Conservation (phyloP, 1,284 basidiomycete genomes). For the Tylopilus orsonianus region DNA sequence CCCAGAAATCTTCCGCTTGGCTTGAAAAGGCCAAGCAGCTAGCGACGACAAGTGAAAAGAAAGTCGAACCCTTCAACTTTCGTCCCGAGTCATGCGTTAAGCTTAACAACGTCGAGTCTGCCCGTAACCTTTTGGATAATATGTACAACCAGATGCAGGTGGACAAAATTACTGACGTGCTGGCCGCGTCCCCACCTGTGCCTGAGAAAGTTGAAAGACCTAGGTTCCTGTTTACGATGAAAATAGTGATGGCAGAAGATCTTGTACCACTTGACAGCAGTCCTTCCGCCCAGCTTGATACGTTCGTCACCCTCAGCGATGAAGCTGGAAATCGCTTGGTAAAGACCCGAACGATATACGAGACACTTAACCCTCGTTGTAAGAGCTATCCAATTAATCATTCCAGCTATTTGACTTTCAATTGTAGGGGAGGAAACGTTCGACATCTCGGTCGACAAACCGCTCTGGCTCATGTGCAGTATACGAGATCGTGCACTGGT, state of each 20-base stretch:
- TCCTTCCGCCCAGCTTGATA: slow-evolving; percentile 74
- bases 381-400: slow-evolving; percentile 32
- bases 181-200: slow-evolving; percentile 63
- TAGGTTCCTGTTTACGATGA: slow-evolving; percentile 90
- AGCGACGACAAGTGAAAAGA: slow-evolving; percentile 77
- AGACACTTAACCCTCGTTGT: slow-evolving; percentile 88
- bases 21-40: slow-evolving; percentile 89
- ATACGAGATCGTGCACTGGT: slow-evolving; percentile 88
- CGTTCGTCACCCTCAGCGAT: slow-evolving; percentile 94
- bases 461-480: slow-evolving; percentile 95
- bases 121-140: slow-evolving; percentile 86
- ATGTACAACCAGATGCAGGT: slow-evolving; percentile 92
- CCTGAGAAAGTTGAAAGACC: slow-evolving; percentile 66
- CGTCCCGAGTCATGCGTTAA: slow-evolving; percentile 93
- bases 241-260: slow-evolving; percentile 88
- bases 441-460: slow-evolving; percentile 87
- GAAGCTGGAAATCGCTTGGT: slow-evolving; percentile 88
- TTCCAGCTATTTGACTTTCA: slow-evolving; percentile 2
- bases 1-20: slow-evolving; percentile 90
- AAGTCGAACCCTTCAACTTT: slow-evolving; percentile 93
- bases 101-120: slow-evolving; percentile 96
- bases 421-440: slow-evolving; percentile 91
- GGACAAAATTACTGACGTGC: slow-evolving; percentile 78
- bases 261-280: slow-evolving; percentile 72
- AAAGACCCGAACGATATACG: slow-evolving; percentile 96